phyloP scores from a whole-genome alignment of 495 filamentous ascomycete species.

The Aspergillus biplanus region DNA sequence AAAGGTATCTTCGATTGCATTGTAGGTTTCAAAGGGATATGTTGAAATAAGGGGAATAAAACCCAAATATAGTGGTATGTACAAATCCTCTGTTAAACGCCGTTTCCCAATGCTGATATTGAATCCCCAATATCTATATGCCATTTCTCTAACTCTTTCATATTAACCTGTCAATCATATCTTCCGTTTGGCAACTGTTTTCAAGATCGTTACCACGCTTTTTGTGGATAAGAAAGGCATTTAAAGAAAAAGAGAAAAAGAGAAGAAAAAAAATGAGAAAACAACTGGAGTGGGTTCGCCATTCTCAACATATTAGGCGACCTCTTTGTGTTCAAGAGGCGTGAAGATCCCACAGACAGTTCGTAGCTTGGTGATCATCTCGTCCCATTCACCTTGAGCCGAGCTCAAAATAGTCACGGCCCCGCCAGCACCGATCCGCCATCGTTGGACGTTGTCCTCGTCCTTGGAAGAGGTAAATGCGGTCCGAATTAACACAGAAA shows the following conservation, averaged over 20 bases:
- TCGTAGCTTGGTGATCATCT: slow-evolving; percentile 84
- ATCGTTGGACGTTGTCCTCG: slow-evolving; percentile 56
- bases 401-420: slow-evolving; percentile 83
- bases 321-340: slow-evolving; percentile 26
- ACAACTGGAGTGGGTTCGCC: not conserved
- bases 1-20: not conserved
- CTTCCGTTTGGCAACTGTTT: slow-evolving; percentile 32
- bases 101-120: slow-evolving; percentile 39
- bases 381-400: slow-evolving; percentile 79
- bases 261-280: slow-evolving; percentile 8
- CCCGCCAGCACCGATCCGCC: slow-evolving; percentile 87
- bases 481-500: slow-evolving; percentile 83
- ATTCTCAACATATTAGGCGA: slow-evolving; percentile 4
- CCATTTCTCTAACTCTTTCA: slow-evolving; percentile 18
- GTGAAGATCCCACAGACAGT: slow-evolving; percentile 61
- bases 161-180: slow-evolving; percentile 1
- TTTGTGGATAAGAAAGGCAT: not conserved
- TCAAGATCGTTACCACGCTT: slow-evolving; percentile 26
- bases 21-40: not conserved
- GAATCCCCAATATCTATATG: slow-evolving; percentile 31
- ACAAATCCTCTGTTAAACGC: slow-evolving; percentile 14
- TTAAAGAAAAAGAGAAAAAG: slow-evolving; percentile 12
- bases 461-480: slow-evolving; percentile 68
- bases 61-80: not conserved
- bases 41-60: not conserved